Conservation (phyloP, 1,284 basidiomycete genomes). For the Cutaneotrichosporon spelunceum region DNA sequence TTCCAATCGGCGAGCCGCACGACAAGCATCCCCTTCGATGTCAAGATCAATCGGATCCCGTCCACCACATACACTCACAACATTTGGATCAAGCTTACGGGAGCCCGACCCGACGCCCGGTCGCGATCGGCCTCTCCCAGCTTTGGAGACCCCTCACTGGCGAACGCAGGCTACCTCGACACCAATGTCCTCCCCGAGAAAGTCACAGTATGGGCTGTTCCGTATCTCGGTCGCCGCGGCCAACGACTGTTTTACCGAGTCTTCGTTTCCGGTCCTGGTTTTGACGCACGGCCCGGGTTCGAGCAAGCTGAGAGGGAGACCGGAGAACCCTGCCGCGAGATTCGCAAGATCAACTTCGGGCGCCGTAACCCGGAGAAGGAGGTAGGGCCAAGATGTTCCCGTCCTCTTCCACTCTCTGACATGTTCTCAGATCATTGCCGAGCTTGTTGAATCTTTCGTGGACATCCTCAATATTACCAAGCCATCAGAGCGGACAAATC, state of each 20-base stretch:
- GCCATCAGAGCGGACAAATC: constrained; percentile 12
- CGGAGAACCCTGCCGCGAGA: not conserved
- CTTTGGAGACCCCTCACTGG: constrained; percentile 4
- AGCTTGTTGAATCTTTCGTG: constrained; percentile 31
- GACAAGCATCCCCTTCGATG: constrained; percentile 7
- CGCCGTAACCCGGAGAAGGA: constrained; percentile 28
- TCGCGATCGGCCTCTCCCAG: constrained; percentile 20
- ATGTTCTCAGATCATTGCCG: constrained; percentile 30
- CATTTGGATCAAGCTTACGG: constrained; percentile 33
- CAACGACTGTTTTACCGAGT: not conserved
- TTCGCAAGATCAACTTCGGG: constrained; percentile 19
- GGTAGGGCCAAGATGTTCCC: constrained; percentile 25
- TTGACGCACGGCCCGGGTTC: not conserved
- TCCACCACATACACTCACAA: constrained; percentile 13
- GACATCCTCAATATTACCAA: constrained; percentile 24
- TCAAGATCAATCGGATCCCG: constrained; percentile 19
- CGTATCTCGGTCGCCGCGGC: not conserved
- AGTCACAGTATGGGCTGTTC: constrained; percentile 2
- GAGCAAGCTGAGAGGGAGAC: not conserved
- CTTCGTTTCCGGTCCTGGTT: not conserved
- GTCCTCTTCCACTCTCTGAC: not conserved
- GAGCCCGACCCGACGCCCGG: constrained; percentile 26
- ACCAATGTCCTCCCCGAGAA: constrained; percentile 3
- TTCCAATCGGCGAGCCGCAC: constrained; percentile 19
- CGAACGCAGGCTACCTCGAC: not conserved